Evolutionary conservation across 257 asterid genomes (phyloP), one percentile per base, ranked within the genome.

Genomic region (Schizonepeta tenuifolia): DNA sequence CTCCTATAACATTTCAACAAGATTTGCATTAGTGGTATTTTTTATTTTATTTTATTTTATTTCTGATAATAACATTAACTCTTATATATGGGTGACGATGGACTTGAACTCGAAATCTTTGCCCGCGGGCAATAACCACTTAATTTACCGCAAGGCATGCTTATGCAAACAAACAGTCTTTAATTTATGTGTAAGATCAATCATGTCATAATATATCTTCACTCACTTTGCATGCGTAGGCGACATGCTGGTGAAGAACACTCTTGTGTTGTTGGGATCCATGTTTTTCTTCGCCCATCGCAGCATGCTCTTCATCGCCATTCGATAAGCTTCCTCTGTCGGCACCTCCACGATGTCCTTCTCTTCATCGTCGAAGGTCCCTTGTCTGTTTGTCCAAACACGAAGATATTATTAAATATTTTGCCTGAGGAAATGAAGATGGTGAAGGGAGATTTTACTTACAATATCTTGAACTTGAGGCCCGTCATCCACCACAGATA

Each of bases 161-260:
- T 1, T 2, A 24, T 2, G 26, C 26, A 24, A 1, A 24, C 26
- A 24, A 24, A 24, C 26, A 24, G 26, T n/a, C n/a, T n/a, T n/a
- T n/a, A n/a, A n/a, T n/a, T n/a, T 26, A 26, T 26, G 28, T 26
- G 28, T 26, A 26, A 26, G 1, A 26, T 26, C 3, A 26, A 26
- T 1, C 28, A 26, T 28, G 38, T 26, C 28, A 26, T 3, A n/a
- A n/a, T 28, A 28, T 28, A 28, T 28, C 5, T 28, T 0, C 8
- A 72, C 87, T 84, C 67, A 88, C 95, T 83, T 84, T 77, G 33
- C 70, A 75, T 88, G 95, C 0, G 86, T 81, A 63, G 96, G 96
- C 0, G 95, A 90, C 88, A 88, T 84, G 88, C 86, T 82, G 10
- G 94, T 83, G 83, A 88, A 90, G 53, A 90, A 88, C 14, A 86